Evolutionary conservation across 108 stramenopile species (phyloP), one percentile per base, ranked within the genome.

Genomic region (Skeletonema potamos): DNA sequence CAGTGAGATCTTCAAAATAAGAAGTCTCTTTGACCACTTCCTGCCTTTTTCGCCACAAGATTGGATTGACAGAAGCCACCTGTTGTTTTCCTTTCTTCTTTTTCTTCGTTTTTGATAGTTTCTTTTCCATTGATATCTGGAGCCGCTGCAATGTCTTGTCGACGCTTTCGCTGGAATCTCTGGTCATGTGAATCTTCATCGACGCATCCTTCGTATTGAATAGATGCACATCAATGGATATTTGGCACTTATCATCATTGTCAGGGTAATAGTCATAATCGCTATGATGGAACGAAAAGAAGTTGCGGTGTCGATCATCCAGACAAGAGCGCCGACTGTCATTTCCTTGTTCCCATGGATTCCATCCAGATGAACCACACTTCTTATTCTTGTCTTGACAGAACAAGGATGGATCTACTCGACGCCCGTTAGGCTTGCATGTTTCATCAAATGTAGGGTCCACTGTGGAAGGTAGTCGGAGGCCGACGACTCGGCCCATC

Each of bases 101-200:
- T 30, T 68, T 44, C 67, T 68, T 60, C 32, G 55, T 67, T 56
- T 7, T 61, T 13, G 36, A 30, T 5, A 69, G 33, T 54, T 80
- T 80, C 66, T 82, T 82, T 17, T 76, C 65, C 17, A 74, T 26
- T 0, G 76, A 78, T 20, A 82, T 30, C 58, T 64, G 34, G 10
- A 82, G 28, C 33, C 82, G 58, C 11, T 51, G 46, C 15, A 77
- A 54, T 10, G 82, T 74, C 28, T 36, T 65, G 20, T 30, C 22
- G 8, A 67, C 58, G 1, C 12, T 26, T 68, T 82, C 82, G 10
- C 27, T n/a, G 12, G 82, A 55, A 62, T 68, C 55, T 9, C 82
- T 64, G 26, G 61, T 65, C 76, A 82, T 78, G 39, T 66, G 82
- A 30, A 82, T 70, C 15, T 58, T 56, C 22, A 36, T 58, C 39